Evolutionary conservation across 257 asterid genomes (phyloP), one percentile per base, ranked within the genome.

Genomic region (Catharanthus roseus): DNA sequence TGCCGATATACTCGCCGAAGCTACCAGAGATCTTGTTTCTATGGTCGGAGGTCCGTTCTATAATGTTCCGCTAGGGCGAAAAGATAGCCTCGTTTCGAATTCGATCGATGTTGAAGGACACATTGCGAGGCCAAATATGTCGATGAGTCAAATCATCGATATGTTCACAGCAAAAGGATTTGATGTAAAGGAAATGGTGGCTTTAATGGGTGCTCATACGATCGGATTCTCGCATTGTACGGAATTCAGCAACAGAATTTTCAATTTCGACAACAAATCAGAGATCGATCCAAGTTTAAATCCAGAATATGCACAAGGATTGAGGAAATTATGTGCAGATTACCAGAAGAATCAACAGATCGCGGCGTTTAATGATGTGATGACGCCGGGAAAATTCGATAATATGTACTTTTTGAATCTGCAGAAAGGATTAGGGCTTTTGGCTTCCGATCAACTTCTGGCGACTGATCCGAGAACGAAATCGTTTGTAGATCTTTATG

Each of bases 41-140:
- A 87, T 90, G 86, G 84, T 83, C 57, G 98, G 98, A 24, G 98
- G 98, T 0, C 98, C 98, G 0, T 83, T 36, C 74, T 90, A 86
- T 81, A 54, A 62, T 0, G 81, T 90, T 53, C 81, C 19, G 18
- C 88, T 90, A 1, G 98, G 97, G 26, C 83, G 98, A 1, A 81
- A 78, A 29, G 98, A 93, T 76, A 74, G 88, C 81, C 2, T 72
- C 6, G 67, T 3, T 1, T 89, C 98, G 0, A 75, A 38, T 50
- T 80, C 86, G 33, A 1, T 60, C 0, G 91, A 84, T 57, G 96
- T 93, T 5, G 86, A 82, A 23, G 97, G 96, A 56, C 97, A 93
- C 70, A 85, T 93, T 74, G 92, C 96, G 4, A 78, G 77, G 50
- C 81, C 92, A 23, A 87, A 85, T 80, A 87, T 85, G 92, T 47